Evolutionary conservation across 2,329 filamentous ascomycete genomes (phyloP).

Genomic region (Fusarium foetens): DNA sequence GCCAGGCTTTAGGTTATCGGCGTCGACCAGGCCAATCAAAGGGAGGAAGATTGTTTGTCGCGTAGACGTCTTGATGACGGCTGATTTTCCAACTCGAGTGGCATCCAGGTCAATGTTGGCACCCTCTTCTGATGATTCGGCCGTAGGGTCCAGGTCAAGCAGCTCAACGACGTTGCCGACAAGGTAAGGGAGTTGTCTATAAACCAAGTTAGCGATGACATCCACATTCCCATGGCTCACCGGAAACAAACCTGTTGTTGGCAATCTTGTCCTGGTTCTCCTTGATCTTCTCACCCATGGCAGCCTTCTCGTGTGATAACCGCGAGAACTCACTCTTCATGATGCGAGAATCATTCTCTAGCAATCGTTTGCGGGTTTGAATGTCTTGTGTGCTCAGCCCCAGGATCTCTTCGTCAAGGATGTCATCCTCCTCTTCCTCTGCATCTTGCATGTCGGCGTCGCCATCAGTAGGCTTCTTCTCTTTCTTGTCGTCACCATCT

Average conservation of each 20-base stretch:
- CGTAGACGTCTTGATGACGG: slow-evolving; percentile 99
- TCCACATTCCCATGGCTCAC: background rate
- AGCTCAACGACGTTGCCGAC: slow-evolving; percentile 99
- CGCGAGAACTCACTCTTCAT: slow-evolving; percentile 98
- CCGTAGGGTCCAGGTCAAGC: slow-evolving; percentile 93
- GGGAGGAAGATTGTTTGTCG: slow-evolving; percentile 98
- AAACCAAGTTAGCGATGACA: slow-evolving; percentile 1
- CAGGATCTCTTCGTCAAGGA: slow-evolving; percentile 93
- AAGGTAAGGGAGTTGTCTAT: slow-evolving; percentile 94
- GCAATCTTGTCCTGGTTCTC: slow-evolving; percentile 99
- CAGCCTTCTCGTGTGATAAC: slow-evolving; percentile 91
- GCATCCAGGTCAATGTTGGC: slow-evolving; percentile 99
- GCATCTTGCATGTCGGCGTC: slow-evolving; percentile 95
- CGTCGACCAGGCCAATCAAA: slow-evolving; percentile 95
- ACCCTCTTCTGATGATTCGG: slow-evolving; percentile 95
- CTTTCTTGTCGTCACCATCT: slow-evolving; percentile 49
- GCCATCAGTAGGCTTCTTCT: slow-evolving; percentile 66
- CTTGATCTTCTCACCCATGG: slow-evolving; percentile 99
- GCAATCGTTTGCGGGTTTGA: slow-evolving; percentile 84
- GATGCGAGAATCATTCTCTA: slow-evolving; percentile 98
- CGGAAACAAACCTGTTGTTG: slow-evolving; percentile 83
- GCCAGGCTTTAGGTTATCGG: slow-evolving; percentile 91
- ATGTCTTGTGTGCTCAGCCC: slow-evolving; percentile 95
- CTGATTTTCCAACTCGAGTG: slow-evolving; percentile 95
- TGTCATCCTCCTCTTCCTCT: slow-evolving; percentile 77